Evolutionary conservation across 805 yeast species (phyloP), one percentile per base, ranked within the genome.

Genomic region (Cyberlindnera euphorbiiphila): DNA sequence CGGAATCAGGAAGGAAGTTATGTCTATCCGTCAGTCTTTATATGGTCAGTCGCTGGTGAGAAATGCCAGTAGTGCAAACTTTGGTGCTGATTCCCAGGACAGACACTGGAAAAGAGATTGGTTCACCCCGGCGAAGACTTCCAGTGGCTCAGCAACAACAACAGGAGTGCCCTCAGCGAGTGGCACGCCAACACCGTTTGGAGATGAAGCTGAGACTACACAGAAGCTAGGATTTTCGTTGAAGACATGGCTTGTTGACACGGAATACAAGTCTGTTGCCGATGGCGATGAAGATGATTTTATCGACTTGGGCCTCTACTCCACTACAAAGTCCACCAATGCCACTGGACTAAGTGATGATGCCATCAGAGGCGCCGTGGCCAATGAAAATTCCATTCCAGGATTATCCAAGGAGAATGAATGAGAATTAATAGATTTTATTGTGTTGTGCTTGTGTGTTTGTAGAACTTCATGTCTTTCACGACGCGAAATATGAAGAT

Each of bases 301-400:
- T 9, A 53, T 77, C 15, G 71, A 73, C 38, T 58, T 78, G 32
- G 55, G 58, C n/a, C 39, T 50, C 50, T 55, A 42, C 61, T 66
- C 55, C 52, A 59, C 48, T 43, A 54, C 30, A 59, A 51, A 53
- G 32, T 13, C 30, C 21, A 49, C 9, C 5, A 37, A 45, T 4
- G 25, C 30, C 13, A 6, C 25, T 25, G 65, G 61, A 7, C 54
- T 72, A 15, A 62, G 69, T 4, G 71, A 65, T 26, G 69, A 63
- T 20, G 78, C 72, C 39, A 72, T 72, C 28, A 64, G 78, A 50
- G 80, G 76, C 10, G 79, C 80, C 6, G 78, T 72, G 6, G 75
- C 74, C 8, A 59, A 57, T 15, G 61, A 61, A 17, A 73, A 65
- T 33, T 59, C 73, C 1, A 67, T 69, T 44, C 70, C 74, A 3